Evolutionary conservation across 2,329 filamentous ascomycete species (phyloP).

Genomic region (Truncatella angustata): DNA sequence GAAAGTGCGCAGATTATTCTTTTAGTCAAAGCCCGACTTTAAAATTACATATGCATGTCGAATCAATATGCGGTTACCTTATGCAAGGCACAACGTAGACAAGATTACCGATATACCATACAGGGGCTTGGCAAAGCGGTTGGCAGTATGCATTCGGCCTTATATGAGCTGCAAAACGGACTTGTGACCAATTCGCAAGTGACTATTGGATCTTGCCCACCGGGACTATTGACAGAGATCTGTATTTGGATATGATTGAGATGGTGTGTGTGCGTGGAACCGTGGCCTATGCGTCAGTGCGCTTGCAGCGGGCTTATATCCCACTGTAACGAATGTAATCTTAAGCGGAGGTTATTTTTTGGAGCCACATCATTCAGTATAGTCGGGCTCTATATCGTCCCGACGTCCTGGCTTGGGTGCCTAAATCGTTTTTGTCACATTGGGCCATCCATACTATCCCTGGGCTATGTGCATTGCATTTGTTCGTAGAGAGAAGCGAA

Average conservation of each 20-base stretch:
- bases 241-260: not conserved
- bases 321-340: not conserved
- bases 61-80: not conserved
- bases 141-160: not conserved
- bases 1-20: too few species aligned
- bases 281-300: not conserved
- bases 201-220: conserved; percentile 1
- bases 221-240: not conserved
- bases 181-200: not conserved
- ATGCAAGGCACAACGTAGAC: not conserved
- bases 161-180: not conserved
- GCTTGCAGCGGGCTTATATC: not conserved
- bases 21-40: too few species aligned
- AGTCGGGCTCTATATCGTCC: too few species aligned
- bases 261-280: not conserved
- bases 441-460: too few species aligned
- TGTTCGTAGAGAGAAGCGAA: too few species aligned
- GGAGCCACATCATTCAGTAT: too few species aligned
- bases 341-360: too few species aligned
- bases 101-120: not conserved
- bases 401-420: too few species aligned
- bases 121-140: not conserved
- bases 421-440: too few species aligned
- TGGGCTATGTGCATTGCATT: too few species aligned
- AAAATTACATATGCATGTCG: conserved; percentile 1